These are phyloP conservation scores for Luzula sylvatica DNA, from an alignment of 176 grass and related monocot genomes.

Conservation along the genomic window DNA sequence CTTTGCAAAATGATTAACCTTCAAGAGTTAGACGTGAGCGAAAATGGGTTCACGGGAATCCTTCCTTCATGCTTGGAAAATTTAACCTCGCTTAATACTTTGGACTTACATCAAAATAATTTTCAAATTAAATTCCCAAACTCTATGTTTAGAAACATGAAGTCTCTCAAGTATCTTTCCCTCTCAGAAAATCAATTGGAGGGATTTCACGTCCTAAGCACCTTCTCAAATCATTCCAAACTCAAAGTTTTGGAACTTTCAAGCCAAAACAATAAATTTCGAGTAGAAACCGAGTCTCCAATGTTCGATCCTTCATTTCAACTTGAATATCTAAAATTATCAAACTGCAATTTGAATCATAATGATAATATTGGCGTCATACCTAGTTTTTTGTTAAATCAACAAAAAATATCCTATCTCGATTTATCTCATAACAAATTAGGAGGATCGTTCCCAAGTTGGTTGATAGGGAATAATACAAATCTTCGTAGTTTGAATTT, in stretches of 20 bases:
- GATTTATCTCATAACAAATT: conserved; percentile 21
- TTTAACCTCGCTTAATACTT: conserved; percentile 13
- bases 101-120: conserved; percentile 4
- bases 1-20: conserved; percentile 17
- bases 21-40: conserved; percentile 1
- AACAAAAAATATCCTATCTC: conserved; percentile 7
- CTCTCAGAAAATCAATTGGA: conserved; percentile 13
- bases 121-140: conserved; percentile 20
- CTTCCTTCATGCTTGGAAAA: conserved; percentile 20
- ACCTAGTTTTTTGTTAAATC: conserved; percentile 17
- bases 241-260: conserved; percentile 15
- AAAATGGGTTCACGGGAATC: conserved; percentile 1
- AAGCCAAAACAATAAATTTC: conserved; percentile 7
- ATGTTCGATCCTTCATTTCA: background rate
- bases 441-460: conserved; percentile 10
- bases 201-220: background rate
- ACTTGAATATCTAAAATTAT: conserved; percentile 4
- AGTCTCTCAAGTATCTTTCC: background rate
- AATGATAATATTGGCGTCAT: background rate
- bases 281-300: conserved; percentile 11
- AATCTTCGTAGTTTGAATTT: conserved; percentile 6
- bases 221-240: background rate
- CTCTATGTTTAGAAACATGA: conserved; percentile 9
- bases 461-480: conserved; percentile 27
- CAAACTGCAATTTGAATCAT: conserved; percentile 25